phyloP scores from a whole-genome alignment of 2,329 filamentous ascomycete species.

The Arthroderma sp. region DNA sequence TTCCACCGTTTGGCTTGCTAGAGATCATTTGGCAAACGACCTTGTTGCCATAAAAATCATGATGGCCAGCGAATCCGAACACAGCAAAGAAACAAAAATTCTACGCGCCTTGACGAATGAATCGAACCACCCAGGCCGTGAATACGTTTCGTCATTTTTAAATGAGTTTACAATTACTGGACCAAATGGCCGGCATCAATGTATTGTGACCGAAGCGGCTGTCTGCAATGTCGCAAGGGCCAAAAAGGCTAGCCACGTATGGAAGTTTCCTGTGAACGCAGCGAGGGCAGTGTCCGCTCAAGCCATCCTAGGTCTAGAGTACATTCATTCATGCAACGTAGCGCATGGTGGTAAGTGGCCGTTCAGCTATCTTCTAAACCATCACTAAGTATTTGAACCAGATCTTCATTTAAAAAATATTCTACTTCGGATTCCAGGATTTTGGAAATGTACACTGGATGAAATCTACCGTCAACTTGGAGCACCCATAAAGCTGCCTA shows the following conservation, averaged over 20 bases:
- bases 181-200: slow-evolving; percentile 15
- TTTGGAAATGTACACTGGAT: not conserved
- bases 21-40: slow-evolving; percentile 6
- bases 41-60: slow-evolving; percentile 1
- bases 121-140: slow-evolving; percentile 5
- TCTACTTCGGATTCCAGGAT: slow-evolving; percentile 12
- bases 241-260: not conserved
- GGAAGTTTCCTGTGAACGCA: slow-evolving; percentile 9
- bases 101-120: not conserved
- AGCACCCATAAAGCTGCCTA: too few relatives aligned
- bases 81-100: not conserved
- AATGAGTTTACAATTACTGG: slow-evolving; percentile 17
- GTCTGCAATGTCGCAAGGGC: too few relatives aligned
- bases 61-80: not conserved
- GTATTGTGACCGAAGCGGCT: slow-evolving; percentile 12
- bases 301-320: slow-evolving; percentile 9
- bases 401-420: slow-evolving; percentile 17
- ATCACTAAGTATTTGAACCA: slow-evolving; percentile 5
- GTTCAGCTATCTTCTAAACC: too few relatives aligned
- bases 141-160: slow-evolving; percentile 10
- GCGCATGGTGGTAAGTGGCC: slow-evolving; percentile 9
- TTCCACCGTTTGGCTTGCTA: slow-evolving; percentile 5
- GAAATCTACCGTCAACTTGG: too few relatives aligned
- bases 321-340: slow-evolving; percentile 9
- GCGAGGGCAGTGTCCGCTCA: slow-evolving; percentile 9